Base-by-base conservation (phyloP, 257 asterid species). In the Penstemon davidsonii region DNA sequence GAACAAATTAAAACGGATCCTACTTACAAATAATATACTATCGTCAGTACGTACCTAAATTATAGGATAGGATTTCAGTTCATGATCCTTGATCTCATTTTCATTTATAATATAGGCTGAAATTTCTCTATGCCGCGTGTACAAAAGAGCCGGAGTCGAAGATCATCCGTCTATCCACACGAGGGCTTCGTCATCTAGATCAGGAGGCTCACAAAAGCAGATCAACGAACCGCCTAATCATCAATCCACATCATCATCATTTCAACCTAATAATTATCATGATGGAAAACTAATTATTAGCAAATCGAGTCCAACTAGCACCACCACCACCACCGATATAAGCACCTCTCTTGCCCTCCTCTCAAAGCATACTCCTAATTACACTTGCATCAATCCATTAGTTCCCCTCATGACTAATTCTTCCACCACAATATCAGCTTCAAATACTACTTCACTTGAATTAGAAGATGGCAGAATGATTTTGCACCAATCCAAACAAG, bases 101-200 rank as follows among this genome's bases (percentile, higher is more conserved):
- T 25, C 33, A 25, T 25, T 25, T 25, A 25, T 25, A 25, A 25
- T 25, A 2, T 90, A 94, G 99, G 91, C 91, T 1, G 99, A 94
- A 72, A 94, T 94, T 51, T 94, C 99, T 4, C 88, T 94, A 9
- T 94, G 99, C 65, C 96, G 97, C 0, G 97, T 94, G 25, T 81
- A 91, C 84, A 94, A 94, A 69, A 76, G 99, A 69, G 81, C 97
- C 3, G 99, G 97, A 74, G 91, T 94, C 4, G 99, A 88, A 68
- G 99, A 94, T 54, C 96, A 81, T 71, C 96, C 89, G 0, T 84
- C 90, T 11, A 88, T 90, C 12, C 96, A 85, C 0, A 72, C 88
- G 3, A 75, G 78, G 56, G 79, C 84, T 1, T 51, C 82, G 0
- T 69, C 85, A 0, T 60, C 75, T 0, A 72, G 85, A 7, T 70